phyloP scores from a whole-genome alignment of 129 eudicot genomes.

The Ambrosia artemisiifolia region DNA sequence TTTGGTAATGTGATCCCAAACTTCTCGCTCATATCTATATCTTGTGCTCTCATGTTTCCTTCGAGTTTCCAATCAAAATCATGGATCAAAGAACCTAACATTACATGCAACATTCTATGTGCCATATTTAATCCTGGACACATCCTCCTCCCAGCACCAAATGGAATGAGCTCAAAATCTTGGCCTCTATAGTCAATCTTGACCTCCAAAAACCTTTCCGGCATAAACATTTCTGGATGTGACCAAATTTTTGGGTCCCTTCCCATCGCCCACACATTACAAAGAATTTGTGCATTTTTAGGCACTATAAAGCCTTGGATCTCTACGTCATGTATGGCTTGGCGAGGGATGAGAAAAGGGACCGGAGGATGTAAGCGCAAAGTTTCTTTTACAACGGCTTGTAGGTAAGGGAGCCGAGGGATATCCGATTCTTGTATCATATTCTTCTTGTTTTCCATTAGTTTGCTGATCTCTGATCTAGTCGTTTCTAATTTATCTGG shows the following conservation, averaged over 20 bases:
- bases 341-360: conserved; percentile 45
- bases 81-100: conserved; percentile 37
- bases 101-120: conserved; percentile 36
- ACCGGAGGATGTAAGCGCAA: conserved; percentile 44
- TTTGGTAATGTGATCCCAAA: conserved; percentile 36
- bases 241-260: conserved; percentile 40
- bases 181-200: conserved; percentile 34
- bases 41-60: conserved; percentile 10
- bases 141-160: conserved; percentile 44
- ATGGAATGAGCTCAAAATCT: conserved; percentile 42
- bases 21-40: conserved; percentile 38
- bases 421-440: conserved; percentile 34
- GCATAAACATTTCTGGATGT: conserved; percentile 30
- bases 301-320: conserved; percentile 40
- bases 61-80: conserved; percentile 39
- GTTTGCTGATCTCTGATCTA: conserved; percentile 15
- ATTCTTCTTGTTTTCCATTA: not conserved
- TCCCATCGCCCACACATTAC: conserved; percentile 52
- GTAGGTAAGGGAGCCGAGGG: conserved; percentile 39
- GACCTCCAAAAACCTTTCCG: conserved; percentile 35
- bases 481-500: conserved; percentile 28
- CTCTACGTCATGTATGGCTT: conserved; percentile 30
- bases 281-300: conserved; percentile 35
- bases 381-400: conserved; percentile 44
- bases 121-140: conserved; percentile 45